These are phyloP conservation scores for Pichia kluyveri DNA, from an alignment of 805 yeast species.

Conservation along the genomic window DNA sequence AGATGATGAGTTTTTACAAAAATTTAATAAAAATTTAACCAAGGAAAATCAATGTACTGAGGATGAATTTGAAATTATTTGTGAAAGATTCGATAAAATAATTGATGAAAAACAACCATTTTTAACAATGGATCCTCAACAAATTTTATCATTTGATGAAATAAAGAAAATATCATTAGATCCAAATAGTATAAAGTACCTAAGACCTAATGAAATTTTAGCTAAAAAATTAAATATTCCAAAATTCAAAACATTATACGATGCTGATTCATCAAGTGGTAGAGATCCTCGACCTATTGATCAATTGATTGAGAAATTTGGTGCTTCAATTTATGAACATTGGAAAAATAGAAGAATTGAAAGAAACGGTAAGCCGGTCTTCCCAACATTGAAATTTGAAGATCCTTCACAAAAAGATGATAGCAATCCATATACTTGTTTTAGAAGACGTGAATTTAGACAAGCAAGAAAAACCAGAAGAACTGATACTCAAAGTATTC, in stretches of 20 bases:
- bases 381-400: constrained; percentile 75
- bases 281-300: constrained; percentile 35
- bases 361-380: constrained; percentile 59
- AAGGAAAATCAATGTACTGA: constrained; percentile 43
- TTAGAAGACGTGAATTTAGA: constrained; percentile 89
- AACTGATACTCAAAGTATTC: constrained; percentile 85
- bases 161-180: constrained; percentile 42
- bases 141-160: constrained; percentile 63
- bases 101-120: constrained; percentile 83
- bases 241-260: constrained; percentile 53
- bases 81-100: constrained; percentile 63
- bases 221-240: constrained; percentile 46
- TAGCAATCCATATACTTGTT: constrained; percentile 89
- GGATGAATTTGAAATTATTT: constrained; percentile 76
- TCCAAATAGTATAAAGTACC: constrained; percentile 29
- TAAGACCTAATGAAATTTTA: constrained; percentile 45
- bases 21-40: constrained; percentile 30
- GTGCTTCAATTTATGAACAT: constrained; percentile 63
- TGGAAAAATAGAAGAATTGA: constrained; percentile 71
- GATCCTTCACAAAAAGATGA: constrained; percentile 78
- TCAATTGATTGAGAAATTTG: constrained; percentile 47
- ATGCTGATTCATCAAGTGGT: constrained; percentile 30
- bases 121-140: constrained; percentile 73
- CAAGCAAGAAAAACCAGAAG: constrained; percentile 95
- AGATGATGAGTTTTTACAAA: constrained; percentile 60